Evolutionary conservation across 2,329 filamentous ascomycete species (phyloP).

Genomic region (Diplodia corticola): DNA sequence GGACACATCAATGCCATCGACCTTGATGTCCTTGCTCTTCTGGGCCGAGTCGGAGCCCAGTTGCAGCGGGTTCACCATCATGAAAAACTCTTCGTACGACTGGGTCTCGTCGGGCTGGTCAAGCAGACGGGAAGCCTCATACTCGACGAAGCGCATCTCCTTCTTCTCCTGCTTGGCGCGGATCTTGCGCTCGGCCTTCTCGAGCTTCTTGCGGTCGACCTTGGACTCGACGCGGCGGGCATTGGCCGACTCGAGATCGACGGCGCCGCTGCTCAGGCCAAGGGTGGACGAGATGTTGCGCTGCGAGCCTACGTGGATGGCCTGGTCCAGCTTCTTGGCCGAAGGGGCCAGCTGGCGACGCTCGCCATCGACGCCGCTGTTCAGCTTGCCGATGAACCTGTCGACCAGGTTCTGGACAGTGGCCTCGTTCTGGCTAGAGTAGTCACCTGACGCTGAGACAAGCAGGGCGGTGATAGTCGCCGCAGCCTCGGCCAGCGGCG

Average conservation of each 20-base stretch:
- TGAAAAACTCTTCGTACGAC: constrained; percentile 99
- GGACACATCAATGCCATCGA: constrained; percentile 92
- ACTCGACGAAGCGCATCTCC: constrained; percentile 96
- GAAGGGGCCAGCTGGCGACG: constrained; percentile 69
- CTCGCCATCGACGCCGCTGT: constrained; percentile 68
- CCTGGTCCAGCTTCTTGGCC: constrained; percentile 85
- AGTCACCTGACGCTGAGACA: constrained; percentile 86
- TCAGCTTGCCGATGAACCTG: constrained; percentile 85
- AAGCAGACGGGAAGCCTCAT: constrained; percentile 88
- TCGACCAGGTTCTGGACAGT: constrained; percentile 81
- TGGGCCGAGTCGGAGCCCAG: constrained; percentile 65
- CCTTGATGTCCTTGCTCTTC: constrained; percentile 99
- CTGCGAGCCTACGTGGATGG: constrained; percentile 90
- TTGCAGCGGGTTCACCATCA: constrained; percentile 97
- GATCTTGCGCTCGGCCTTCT: constrained; percentile 97
- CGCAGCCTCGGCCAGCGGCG: constrained; percentile 82
- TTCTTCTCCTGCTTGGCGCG: constrained; percentile 98
- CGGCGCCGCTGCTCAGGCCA: constrained; percentile 76
- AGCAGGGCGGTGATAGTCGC: constrained; percentile 82
- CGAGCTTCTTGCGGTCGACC: constrained; percentile 97
- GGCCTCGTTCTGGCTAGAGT: constrained; percentile 68
- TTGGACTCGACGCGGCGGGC: constrained; percentile 93
- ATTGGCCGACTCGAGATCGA: constrained; percentile 93
- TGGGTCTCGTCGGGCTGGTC: constrained; percentile 79
- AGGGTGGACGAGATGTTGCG: constrained; percentile 95